Evolutionary conservation across 2,329 filamentous ascomycete genomes (phyloP).

Genomic region (Colletotrichum coccodes): DNA sequence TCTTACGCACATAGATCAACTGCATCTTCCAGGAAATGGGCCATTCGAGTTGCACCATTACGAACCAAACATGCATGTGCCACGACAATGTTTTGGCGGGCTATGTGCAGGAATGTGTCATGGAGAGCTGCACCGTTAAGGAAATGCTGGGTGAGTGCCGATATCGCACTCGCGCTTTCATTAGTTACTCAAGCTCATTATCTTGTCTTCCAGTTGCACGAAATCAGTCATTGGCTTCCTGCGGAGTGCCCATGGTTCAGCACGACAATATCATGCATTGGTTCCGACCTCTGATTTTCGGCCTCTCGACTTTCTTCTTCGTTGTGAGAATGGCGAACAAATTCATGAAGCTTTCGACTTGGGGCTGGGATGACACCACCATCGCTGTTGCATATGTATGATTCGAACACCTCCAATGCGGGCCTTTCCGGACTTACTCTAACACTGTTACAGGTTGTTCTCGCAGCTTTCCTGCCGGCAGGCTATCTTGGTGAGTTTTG

Average conservation of each 20-base stretch:
- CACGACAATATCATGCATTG: neutral
- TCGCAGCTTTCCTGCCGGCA: constrained; percentile 6
- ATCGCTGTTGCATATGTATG: constrained; percentile 24
- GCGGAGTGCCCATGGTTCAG: neutral
- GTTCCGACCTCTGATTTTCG: constrained; percentile 7
- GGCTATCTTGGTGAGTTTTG: neutral
- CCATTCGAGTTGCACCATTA: constrained; percentile 5
- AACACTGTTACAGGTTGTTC: neutral
- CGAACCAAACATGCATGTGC: constrained; percentile 28
- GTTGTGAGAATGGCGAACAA: constrained; percentile 9
- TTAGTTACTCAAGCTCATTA: neutral
- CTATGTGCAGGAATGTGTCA: constrained; percentile 20
- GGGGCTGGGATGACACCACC: constrained; percentile 27
- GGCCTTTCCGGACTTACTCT: neutral
- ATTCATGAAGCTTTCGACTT: constrained; percentile 23
- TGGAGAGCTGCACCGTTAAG: constrained; percentile 19
- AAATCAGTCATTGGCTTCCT: constrained; percentile 22
- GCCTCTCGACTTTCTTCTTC: constrained; percentile 12
- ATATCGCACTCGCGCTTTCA: too few species aligned
- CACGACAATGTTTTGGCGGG: constrained; percentile 2
- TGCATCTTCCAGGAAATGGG: constrained; percentile 23
- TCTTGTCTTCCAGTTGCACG: neutral
- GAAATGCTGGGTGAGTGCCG: constrained; percentile 21
- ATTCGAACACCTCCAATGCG: neutral
- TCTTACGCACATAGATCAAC: constrained; percentile 7